Evolutionary conservation across 495 filamentous ascomycete species (phyloP), one percentile per base, ranked within the genome.

Genomic region (Talaromyces ruber): DNA sequence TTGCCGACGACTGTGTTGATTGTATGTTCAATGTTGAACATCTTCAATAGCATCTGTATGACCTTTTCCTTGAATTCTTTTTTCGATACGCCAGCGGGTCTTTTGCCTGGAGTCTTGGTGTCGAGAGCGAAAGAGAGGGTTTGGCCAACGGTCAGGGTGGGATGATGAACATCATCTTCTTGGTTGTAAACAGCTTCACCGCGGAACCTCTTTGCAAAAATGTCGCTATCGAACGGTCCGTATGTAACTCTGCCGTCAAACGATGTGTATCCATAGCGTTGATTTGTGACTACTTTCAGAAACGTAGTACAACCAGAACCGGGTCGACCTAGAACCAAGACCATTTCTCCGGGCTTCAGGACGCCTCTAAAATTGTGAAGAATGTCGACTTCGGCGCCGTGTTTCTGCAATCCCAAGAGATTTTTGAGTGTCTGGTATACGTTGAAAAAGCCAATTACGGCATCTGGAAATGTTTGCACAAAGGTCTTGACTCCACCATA

Each of bases 281-380:
- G 88, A 65, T 96, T 95, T 16, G 88, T 83, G 63, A 97, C 88
- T 24, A 86, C 82, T 70, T 94, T 95, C 22, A 97, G 76, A 66
- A 96, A 93, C 0, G 91, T 91, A 0, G 92, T 92, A 70, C 92
- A 97, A 34, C 92, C 92, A 8, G 86, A 87, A 0, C 92, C 93
- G 0, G 93, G 93, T 59, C 89, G 83, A 11, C 93, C 92, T 21
- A 97, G 79, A 9, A 97, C 93, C 21, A 97, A 76, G 1, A 95
- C 80, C 92, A 96, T 96, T 72, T 97, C 92, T 16, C 93, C 93
- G 0, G 89, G 86, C 64, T 86, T 86, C 16, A 47, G 9, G 1
- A 47, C 43, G 43, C 43, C 43, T 47, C 43, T 18, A n/a, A 47
- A 47, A 47, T 47, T 47, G 43, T 47, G 43, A 29, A 54, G 51